Base-by-base conservation (phyloP, 2,329 filamentous ascomycete species). In the Triangularia verruculosa region DNA sequence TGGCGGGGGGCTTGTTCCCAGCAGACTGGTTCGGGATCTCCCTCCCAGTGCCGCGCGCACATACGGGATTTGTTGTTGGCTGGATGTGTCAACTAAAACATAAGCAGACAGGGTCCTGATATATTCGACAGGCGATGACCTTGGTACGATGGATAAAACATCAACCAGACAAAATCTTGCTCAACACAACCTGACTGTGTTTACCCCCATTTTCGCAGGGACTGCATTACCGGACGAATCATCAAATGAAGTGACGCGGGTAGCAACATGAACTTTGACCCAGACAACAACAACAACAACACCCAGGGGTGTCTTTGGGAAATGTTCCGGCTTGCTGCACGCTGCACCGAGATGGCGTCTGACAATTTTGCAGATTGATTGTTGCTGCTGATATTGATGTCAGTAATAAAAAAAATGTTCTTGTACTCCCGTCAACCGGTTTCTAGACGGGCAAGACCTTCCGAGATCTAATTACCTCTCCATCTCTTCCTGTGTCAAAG, bases 1-100 rank as follows among this genome's bases (percentile, higher is more conserved):
- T 20, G 52, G 28, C n/a, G 9, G 9, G 25, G 54, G 63, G 61
- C 56, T 57, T 43, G 63, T 61, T 64, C 63, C 68, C 68, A 67
- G 61, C 64, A 67, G 64, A 59, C 24, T 64, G 68, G 68, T 70
- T 69, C 67, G 63, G 68, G 67, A 70, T 67, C 63, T 64, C 24
- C 66, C 61, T 61, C n/a, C 47, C 53, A 65, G 61, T 65, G 62
- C 67, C 66, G 64, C 68, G 60, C 66, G 55, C 59, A 15, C 32
- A 13, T 4, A n/a, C 30, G 57, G 27, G 34, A 62, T 47, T 15
- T 15, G 39, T 4, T n/a, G 15, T n/a, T n/a, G n/a, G n/a, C n/a
- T 25, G 25, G 25, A 27, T 15, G 11, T 27, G 17, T 25, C 4
- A 39, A n/a, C 13, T 13, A 39, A 39, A 39, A 39, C 8, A 39